Percentiles rank a stretch among this genome's conserved stretches.
Conservation (phyloP, 768 basidiomycete genomes). For the Amanita jacksonii region DNA sequence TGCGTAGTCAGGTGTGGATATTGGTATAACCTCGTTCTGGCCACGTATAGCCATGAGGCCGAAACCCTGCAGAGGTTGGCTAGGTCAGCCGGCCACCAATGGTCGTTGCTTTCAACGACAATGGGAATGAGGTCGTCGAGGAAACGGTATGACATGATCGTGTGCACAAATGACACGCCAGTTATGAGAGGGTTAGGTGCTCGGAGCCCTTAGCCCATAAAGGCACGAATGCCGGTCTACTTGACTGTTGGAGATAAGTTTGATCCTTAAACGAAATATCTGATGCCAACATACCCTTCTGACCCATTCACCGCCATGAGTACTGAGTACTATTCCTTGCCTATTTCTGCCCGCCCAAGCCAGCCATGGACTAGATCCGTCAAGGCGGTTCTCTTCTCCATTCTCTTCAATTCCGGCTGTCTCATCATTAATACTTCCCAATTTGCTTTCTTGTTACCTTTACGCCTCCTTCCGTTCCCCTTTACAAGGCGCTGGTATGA, state of each 20-base stretch:
- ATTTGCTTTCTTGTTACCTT: constrained; percentile 57
- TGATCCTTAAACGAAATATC: not conserved
- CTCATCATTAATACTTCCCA: constrained; percentile 67
- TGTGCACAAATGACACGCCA: not conserved
- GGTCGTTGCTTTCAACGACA: constrained; percentile 36
- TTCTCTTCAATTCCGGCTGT: constrained; percentile 55
- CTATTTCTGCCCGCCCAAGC: constrained; percentile 44
- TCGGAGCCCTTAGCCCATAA: no score
- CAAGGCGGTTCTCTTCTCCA: constrained; percentile 39
- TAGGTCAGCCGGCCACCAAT: constrained; percentile 50
- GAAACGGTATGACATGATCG: constrained; percentile 15
- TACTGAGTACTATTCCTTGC: constrained; percentile 27
- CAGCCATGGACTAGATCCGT: constrained; percentile 43
- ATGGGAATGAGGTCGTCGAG: constrained; percentile 44
- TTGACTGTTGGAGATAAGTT: not conserved
- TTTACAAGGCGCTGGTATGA: constrained; percentile 50
- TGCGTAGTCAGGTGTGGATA: constrained; percentile 33
- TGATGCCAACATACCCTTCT: not conserved
- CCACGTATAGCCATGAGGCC: constrained; percentile 34
- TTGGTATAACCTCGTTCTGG: constrained; percentile 35
- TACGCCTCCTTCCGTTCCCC: constrained; percentile 54
- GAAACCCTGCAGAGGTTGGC: constrained; percentile 41
- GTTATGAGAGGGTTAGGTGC: no score
- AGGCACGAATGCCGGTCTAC: no score
- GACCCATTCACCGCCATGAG: not conserved